phyloP scores from a whole-genome alignment of 2,329 filamentous ascomycete genomes.

The Sordariomycetes sp. region DNA sequence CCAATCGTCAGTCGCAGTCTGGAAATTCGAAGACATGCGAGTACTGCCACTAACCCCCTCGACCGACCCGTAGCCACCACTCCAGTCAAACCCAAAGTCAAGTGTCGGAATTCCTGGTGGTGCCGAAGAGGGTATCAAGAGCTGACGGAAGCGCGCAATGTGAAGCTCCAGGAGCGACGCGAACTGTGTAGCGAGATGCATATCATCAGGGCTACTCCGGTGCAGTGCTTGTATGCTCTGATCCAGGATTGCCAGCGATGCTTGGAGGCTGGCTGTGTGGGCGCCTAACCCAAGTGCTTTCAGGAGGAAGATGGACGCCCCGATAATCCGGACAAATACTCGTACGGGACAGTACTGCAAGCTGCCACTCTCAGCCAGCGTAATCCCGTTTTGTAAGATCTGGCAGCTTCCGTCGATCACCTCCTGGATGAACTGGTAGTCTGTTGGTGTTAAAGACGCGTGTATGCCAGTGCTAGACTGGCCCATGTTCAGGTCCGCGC shows the following conservation, averaged over 20 bases:
- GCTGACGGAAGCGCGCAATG: neutral
- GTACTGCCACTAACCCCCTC: too few relatives aligned
- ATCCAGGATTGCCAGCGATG: neutral
- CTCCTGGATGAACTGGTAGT: neutral
- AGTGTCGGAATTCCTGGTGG: neutral
- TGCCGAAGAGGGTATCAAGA: neutral
- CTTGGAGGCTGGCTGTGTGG: neutral
- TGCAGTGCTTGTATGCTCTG: neutral
- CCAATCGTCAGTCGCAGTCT: neutral
- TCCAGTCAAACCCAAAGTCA: neutral
- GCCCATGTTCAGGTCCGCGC: neutral
- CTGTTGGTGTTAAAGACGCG: neutral
- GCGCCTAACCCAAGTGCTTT: neutral
- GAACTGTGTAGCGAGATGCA: neutral
- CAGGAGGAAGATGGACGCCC: neutral
- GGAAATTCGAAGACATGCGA: neutral
- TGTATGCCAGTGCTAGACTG: neutral
- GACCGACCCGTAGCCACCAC: too few relatives aligned
- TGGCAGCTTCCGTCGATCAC: neutral
- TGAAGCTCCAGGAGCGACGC: neutral
- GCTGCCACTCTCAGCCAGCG: neutral
- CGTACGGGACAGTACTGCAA: neutral
- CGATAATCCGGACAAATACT: neutral
- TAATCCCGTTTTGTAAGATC: neutral
- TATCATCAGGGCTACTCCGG: neutral